Evolutionary conservation across 1,284 basidiomycete species (phyloP), one percentile per base, ranked within the genome.

Genomic region (Pterulicium gracile): DNA sequence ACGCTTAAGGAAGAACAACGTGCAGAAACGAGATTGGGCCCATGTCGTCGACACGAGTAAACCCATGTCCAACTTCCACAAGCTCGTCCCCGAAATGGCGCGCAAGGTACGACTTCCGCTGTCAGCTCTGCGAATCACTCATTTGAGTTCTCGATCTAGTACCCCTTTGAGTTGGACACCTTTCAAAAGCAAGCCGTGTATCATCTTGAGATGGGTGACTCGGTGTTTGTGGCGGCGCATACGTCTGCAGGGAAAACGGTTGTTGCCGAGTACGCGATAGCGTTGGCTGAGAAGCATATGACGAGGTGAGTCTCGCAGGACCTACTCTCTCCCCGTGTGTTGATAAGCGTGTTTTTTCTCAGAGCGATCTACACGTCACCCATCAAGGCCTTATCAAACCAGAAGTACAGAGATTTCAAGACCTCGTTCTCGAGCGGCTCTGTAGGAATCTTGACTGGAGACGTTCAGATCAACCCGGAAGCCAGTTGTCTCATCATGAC

Each of bases 211-310:
- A 86, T 91, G 73, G 95, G 94, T 14, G 91, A 99, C 58, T 94
- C 90, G 13, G 95, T 99, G 15, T 99, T 99, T 63, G 94, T 98
- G 14, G 96, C 96, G 3, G 96, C 96, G 2, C 96, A 99, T 65
- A 99, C 96, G 1, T 95, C 91, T 23, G 96, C 96, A n/a, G 96
- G 96, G 45, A 98, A 99, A 67, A 98, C 96, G 0, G 96, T 98
- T 3, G 96, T 99, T 1, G 95, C 96, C 1, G 96, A 99, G 61
- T 99, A 98, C 62, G 96, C 96, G 3, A 98, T 98, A 53, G 89
- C 94, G 2, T 73, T 99, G 1, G 94, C 96, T 2, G 85, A 85
- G 49, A 95, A 95, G 61, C 96, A 99, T 65, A 97, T 99, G 94
- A 98, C 96, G 17, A 79, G 88, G 91, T 93, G 54, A 47, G 70